Percentiles rank a stretch among this genome's conserved stretches.
Evolutionary conservation across 1,139 yeast species (phyloP).

Genomic region (Yamadazyma epiphylla): DNA sequence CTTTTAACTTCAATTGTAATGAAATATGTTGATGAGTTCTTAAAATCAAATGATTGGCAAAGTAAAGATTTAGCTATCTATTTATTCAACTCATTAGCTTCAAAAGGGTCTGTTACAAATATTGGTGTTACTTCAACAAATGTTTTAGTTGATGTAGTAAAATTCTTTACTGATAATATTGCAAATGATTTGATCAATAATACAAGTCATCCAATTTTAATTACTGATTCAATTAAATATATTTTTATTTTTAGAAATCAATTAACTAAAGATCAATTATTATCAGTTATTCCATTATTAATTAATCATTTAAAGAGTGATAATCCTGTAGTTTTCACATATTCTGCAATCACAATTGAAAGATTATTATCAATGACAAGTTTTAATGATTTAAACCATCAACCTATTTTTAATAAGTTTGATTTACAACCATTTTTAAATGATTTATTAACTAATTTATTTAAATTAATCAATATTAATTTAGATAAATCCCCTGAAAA

Average conservation of each 20-base stretch:
- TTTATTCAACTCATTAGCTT: slow-evolving; percentile 83
- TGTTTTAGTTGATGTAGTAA: slow-evolving; percentile 77
- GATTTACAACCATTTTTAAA: slow-evolving; percentile 55
- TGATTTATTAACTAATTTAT: slow-evolving; percentile 59
- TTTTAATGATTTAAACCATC: slow-evolving; percentile 39
- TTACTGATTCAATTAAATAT: slow-evolving; percentile 90
- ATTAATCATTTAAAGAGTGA: slow-evolving; percentile 58
- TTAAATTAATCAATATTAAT: slow-evolving; percentile 53
- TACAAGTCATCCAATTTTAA: slow-evolving; percentile 61
- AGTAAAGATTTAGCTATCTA: slow-evolving; percentile 85
- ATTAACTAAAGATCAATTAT: slow-evolving; percentile 77
- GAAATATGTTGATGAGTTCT: slow-evolving; percentile 69
- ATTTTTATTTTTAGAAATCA: slow-evolving; percentile 90
- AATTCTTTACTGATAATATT: slow-evolving; percentile 75
- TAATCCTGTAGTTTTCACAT: slow-evolving; percentile 86
- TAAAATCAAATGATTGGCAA: slow-evolving; percentile 60
- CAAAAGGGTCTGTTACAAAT: slow-evolving; percentile 81
- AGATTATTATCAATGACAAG: slow-evolving; percentile 76
- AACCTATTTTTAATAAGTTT: slow-evolving; percentile 60
- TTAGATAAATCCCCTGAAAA: slow-evolving; percentile 65
- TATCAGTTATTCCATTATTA: slow-evolving; percentile 77
- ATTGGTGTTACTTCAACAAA: slow-evolving; percentile 90
- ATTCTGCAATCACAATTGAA: slow-evolving; percentile 90
- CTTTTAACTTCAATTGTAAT: slow-evolving; percentile 72
- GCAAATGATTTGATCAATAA: slow-evolving; percentile 67